Percentiles rank a stretch among this genome's conserved stretches.
phyloP scores from a whole-genome alignment of 352 stramenopile species.

The Globisporangium rhizosaccharum region DNA sequence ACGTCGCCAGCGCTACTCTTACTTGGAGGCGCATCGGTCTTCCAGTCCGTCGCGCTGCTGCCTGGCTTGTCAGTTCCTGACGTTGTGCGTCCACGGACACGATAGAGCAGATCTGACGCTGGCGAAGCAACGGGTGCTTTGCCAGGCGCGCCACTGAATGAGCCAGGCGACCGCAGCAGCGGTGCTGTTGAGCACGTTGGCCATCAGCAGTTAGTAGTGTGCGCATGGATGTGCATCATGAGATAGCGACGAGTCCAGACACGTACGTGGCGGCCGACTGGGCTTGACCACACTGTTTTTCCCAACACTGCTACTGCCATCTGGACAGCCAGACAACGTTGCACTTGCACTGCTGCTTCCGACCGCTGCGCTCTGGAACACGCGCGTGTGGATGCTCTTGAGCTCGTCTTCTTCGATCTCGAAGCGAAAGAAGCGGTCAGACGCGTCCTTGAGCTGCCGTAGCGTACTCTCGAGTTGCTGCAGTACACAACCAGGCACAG shows the following conservation, averaged over 20 bases:
- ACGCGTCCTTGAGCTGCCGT: conserved; percentile 67
- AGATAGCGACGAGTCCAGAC: neutral
- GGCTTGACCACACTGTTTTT: conserved; percentile 14
- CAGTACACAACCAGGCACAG: neutral
- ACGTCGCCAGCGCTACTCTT: conserved; percentile 30
- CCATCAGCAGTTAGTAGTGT: neutral
- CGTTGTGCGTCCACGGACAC: conserved; percentile 40
- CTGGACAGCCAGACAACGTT: neutral
- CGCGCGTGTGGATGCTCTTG: conserved; percentile 51
- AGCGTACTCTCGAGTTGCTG: conserved; percentile 67
- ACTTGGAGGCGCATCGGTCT: conserved; percentile 28
- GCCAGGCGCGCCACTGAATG: conserved; percentile 17
- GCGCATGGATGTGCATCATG: no score
- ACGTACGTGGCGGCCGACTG: conserved; percentile 18
- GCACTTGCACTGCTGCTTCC: neutral
- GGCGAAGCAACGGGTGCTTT: conserved; percentile 5
- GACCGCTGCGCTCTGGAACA: conserved; percentile 26
- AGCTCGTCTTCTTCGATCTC: conserved; percentile 93
- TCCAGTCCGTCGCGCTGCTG: conserved; percentile 29
- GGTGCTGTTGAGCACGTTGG: conserved; percentile 1
- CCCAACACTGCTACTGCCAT: neutral
- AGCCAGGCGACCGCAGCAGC: conserved; percentile 18
- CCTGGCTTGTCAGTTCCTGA: conserved; percentile 13
- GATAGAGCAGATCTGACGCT: conserved; percentile 51
- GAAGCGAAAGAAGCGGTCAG: conserved; percentile 89